Conservation (phyloP, 768 basidiomycete genomes). For the Gyrodon lividus region DNA sequence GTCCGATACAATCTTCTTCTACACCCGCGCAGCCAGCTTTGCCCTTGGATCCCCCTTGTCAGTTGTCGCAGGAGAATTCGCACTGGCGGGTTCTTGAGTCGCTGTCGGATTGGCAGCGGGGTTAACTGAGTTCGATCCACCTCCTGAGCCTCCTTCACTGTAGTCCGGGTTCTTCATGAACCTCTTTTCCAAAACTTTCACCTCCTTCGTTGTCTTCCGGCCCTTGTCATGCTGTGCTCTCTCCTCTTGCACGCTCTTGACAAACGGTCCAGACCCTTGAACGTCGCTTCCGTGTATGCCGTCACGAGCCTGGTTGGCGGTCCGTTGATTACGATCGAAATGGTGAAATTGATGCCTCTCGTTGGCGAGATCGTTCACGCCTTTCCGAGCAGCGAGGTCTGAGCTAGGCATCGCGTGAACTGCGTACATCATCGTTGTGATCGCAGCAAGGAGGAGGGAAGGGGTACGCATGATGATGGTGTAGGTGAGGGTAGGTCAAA, state of each 20-base stretch:
- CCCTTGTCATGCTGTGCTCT: not conserved
- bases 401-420: conserved; percentile 23
- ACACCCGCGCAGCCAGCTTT: not conserved
- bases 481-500: conserved; percentile 11
- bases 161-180: conserved; percentile 28
- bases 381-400: conserved; percentile 19
- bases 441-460: conserved; percentile 23
- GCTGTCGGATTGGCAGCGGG: conserved; percentile 11
- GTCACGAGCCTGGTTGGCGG: conserved; percentile 16
- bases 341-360: conserved; percentile 28
- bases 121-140: conserved; percentile 4
- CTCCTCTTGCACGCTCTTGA: not conserved
- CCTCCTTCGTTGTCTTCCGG: conserved; percentile 1
- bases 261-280: not conserved
- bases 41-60: conserved; percentile 4
- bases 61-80: conserved; percentile 7
- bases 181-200: conserved; percentile 9
- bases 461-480: conserved; percentile 28
- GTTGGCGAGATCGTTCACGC: conserved; percentile 17
- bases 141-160: conserved; percentile 16
- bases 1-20: not conserved
- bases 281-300: not conserved
- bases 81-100: conserved; percentile 10
- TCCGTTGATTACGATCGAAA: conserved; percentile 29
- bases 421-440: conserved; percentile 18